Percentiles rank a stretch among this genome's conserved stretches.
These are phyloP conservation scores for Termitomyces sp. DNA, from an alignment of 1,284 basidiomycete species.

Conservation along the genomic window DNA sequence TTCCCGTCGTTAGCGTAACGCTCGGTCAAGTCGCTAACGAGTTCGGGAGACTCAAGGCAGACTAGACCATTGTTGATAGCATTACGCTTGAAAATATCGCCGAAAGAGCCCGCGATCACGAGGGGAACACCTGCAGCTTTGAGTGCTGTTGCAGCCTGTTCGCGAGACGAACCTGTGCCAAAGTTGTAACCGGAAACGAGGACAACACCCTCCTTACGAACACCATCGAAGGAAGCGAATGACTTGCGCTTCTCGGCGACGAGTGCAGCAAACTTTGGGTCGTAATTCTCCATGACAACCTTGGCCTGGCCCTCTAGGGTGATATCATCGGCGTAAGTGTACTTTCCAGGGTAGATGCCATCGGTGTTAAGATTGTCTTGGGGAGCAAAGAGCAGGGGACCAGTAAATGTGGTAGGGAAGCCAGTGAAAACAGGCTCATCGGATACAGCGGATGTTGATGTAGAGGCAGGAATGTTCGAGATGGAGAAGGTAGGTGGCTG, in stretches of 20 bases:
- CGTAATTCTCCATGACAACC: slow-evolving; percentile 99
- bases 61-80: slow-evolving; percentile 98
- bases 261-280: slow-evolving; percentile 77
- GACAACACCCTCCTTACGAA: slow-evolving; percentile 56
- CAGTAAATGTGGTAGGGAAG: slow-evolving; percentile 83
- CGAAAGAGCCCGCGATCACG: slow-evolving; percentile 95
- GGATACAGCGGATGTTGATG: slow-evolving; percentile 23
- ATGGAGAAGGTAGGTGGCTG: slow-evolving; percentile 59
- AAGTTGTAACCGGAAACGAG: slow-evolving; percentile 97
- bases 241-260: slow-evolving; percentile 55
- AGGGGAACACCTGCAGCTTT: slow-evolving; percentile 91
- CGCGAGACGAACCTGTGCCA: slow-evolving; percentile 96
- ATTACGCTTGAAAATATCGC: slow-evolving; percentile 99
- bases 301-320: slow-evolving; percentile 92
- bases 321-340: slow-evolving; percentile 99
- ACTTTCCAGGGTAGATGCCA: slow-evolving; percentile 98
- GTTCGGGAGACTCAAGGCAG: slow-evolving; percentile 87
- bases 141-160: slow-evolving; percentile 97
- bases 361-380: slow-evolving; percentile 99
- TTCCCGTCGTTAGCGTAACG: slow-evolving; percentile 68
- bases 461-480: slow-evolving; percentile 28
- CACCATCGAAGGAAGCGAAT: slow-evolving; percentile 20
- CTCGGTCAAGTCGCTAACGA: slow-evolving; percentile 81
- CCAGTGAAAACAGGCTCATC: slow-evolving; percentile 66
- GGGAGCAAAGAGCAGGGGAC: slow-evolving; percentile 86